These are phyloP conservation scores for Fallopia convolvulus DNA, from an alignment of 148 eudicot genomes.

Conservation along the genomic window DNA sequence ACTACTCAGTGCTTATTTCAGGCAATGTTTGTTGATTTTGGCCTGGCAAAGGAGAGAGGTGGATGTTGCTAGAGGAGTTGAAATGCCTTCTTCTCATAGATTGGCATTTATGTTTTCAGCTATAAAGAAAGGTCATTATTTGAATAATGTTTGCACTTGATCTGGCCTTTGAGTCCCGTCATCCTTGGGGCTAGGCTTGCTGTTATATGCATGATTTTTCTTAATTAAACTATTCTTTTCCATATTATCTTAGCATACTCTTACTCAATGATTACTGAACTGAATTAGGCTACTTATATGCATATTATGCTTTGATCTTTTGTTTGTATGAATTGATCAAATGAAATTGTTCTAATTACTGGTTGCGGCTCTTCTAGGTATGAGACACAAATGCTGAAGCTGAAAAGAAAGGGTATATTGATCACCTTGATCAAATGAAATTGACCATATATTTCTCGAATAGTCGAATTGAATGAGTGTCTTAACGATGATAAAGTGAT, in stretches of 20 bases:
- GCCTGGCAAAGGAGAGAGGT: constrained; percentile 85
- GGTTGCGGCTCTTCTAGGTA: constrained; percentile 34
- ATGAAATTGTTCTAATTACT: not conserved
- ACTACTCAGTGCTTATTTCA: constrained; percentile 18
- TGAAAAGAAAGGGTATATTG: constrained; percentile 67
- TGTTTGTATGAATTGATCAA: not conserved
- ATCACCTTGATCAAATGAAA: constrained; percentile 41
- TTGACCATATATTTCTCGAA: not conserved
- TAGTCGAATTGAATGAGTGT: not conserved
- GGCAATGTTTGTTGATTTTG: constrained; percentile 98
- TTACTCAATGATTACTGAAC: not conserved
- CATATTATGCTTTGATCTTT: not conserved
- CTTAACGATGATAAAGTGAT: not conserved
- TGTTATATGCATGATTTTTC: not conserved
- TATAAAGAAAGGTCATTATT: too few relatives aligned
- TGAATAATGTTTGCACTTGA: not conserved
- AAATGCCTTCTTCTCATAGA: not conserved
- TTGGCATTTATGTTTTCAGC: not conserved
- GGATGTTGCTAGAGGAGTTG: constrained; percentile 89
- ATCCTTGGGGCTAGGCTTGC: not conserved
- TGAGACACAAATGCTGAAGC: constrained; percentile 99
- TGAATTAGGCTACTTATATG: not conserved
- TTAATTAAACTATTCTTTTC: not conserved
- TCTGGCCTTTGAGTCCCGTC: not conserved
- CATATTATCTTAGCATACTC: not conserved